Conservation (phyloP, 2,329 filamentous ascomycete species). For the Colletotrichum sansevieriae region DNA sequence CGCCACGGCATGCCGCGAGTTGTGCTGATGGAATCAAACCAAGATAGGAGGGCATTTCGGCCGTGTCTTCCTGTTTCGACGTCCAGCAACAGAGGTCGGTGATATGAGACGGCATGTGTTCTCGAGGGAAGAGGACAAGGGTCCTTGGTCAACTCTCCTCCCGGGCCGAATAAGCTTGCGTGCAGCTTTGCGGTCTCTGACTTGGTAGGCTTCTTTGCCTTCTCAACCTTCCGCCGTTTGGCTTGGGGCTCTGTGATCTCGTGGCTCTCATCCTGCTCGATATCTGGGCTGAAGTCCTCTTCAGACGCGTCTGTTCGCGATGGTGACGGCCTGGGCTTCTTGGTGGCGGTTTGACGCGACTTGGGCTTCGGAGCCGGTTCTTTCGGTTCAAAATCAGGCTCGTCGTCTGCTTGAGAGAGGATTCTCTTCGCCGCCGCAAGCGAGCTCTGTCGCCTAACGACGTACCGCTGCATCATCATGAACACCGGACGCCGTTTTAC, state of each 20-base stretch:
- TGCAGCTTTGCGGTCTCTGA: slow-evolving; percentile 18
- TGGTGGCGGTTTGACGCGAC: slow-evolving; percentile 10
- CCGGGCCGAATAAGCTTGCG: slow-evolving; percentile 12
- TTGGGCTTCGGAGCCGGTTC: not conserved
- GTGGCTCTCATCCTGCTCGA: slow-evolving; percentile 7
- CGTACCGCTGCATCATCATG: slow-evolving; percentile 22
- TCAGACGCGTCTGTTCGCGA: slow-evolving; percentile 37
- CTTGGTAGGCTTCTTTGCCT: slow-evolving; percentile 19
- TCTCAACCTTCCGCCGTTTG: slow-evolving; percentile 32
- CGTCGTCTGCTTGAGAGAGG: slow-evolving; percentile 27
- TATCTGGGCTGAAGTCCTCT: slow-evolving; percentile 25
- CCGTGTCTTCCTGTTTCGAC: slow-evolving; percentile 47
- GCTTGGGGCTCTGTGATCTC: slow-evolving; percentile 24
- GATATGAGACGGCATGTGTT: slow-evolving; percentile 53
- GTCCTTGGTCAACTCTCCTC: not conserved
- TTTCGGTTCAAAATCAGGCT: slow-evolving; percentile 20
- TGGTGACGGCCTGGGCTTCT: not conserved
- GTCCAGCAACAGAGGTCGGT: slow-evolving; percentile 63
- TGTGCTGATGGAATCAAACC: slow-evolving; percentile 64
- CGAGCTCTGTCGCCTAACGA: slow-evolving; percentile 36
- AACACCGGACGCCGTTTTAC: not conserved
- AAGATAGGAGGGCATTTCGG: slow-evolving; percentile 58
- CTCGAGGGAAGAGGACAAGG: not conserved
- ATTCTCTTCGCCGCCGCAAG: slow-evolving; percentile 39
- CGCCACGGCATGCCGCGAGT: slow-evolving; percentile 71